Conservation (phyloP, 148 eudicot genomes). For the Camellia japonica region DNA sequence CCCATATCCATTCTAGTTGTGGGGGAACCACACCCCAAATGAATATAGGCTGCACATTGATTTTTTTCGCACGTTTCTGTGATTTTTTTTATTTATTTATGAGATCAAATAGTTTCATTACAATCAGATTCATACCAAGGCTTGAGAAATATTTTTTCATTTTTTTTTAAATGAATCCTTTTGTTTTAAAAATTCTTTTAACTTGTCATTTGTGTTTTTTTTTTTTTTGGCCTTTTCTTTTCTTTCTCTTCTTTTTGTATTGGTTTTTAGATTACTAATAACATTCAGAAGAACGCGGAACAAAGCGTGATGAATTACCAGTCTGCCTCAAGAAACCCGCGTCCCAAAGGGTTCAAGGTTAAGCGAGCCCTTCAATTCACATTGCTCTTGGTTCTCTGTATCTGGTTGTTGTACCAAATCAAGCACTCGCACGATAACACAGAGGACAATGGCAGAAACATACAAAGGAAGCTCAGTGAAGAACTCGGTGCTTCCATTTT, state of each 20-base stretch:
- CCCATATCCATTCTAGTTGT: too few species aligned
- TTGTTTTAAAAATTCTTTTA: too few species aligned
- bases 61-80: too few species aligned
- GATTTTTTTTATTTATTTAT: too few species aligned
- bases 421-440: constrained; percentile 11
- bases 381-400: constrained; percentile 16
- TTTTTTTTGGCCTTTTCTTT: not conserved
- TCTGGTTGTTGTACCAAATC: constrained; percentile 28
- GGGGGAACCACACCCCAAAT: too few species aligned
- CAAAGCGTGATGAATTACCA: constrained; percentile 17
- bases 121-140: too few species aligned
- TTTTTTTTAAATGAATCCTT: not conserved
- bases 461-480: constrained; percentile 1
- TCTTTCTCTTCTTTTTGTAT: not conserved
- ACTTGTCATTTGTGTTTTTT: too few species aligned
- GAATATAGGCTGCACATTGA: too few species aligned
- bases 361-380: constrained; percentile 15
- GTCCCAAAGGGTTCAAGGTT: constrained; percentile 7
- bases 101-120: too few species aligned
- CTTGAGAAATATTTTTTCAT: not conserved
- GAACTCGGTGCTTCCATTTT: too few species aligned
- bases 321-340: constrained; percentile 10
- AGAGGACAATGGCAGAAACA: not conserved
- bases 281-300: not conserved
- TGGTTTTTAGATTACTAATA: not conserved